Evolutionary conservation across 495 filamentous ascomycete species (phyloP), one percentile per base, ranked within the genome.

Genomic region (Penicillium diatomitis): DNA sequence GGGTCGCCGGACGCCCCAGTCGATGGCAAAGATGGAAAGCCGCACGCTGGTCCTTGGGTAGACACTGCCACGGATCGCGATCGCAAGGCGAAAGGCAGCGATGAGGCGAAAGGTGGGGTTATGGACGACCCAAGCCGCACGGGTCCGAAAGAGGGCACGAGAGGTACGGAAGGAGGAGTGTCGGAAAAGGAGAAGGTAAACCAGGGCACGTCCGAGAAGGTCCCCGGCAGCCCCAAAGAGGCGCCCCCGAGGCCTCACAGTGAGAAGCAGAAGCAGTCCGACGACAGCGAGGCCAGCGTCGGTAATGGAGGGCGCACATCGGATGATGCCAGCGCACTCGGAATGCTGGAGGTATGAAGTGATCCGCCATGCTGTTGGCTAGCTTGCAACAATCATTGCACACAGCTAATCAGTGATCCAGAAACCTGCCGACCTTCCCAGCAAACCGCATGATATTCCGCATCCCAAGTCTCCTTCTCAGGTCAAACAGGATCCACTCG

Each of bases 21-120:
- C 5, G 92, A 98, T 63, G 94, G 92, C 33, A 86, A 88, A 53
- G 92, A 98, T 75, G 92, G 92, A 29, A 90, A 89, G 72, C 92
- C 92, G 32, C 92, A 98, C 63, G 80, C 81, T 28, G 92, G 92
- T 6, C 92, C 94, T 3, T 90, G 86, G 66, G 85, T 92, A 44
- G 84, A 86, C 54, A 81, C 83, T 20, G 80, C 57, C 31, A 72
- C 72, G 64, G 74, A 85, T 65, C 67, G 79, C 48, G 76, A 81
- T 58, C 75, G 68, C 60, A 81, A 70, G 66, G 81, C 70, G 50
- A 69, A 62, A 53, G 72, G 27, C 36, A 37, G 55, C 41, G 44
- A 73, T 30, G 46, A 51, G 29, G 79, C 80, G 30, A 88, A 91
- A 54, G 85, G 91, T 62, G 87, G 89, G 9, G 90, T 95, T 12